Conservation (phyloP, 169 alveolate genomes). For the Plasmodium sp. region DNA sequence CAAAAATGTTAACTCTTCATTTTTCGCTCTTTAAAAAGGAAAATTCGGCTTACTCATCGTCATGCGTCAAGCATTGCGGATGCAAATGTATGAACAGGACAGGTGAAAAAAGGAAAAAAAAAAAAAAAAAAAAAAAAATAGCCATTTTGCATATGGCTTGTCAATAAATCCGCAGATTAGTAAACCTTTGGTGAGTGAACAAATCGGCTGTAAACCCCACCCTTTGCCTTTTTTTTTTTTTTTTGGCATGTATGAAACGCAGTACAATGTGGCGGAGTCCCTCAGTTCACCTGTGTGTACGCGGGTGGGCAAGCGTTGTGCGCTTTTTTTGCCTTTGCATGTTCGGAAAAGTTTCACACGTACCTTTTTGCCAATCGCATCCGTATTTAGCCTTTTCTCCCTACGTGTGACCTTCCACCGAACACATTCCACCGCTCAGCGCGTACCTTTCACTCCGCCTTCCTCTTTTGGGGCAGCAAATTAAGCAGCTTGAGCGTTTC, state of each 20-base stretch:
- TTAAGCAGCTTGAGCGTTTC: conserved; percentile 63
- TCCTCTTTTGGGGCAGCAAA: conserved; percentile 55
- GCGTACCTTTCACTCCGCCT: not conserved
- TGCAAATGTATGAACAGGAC: not conserved
- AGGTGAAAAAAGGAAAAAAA: not conserved
- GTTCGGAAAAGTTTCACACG: not conserved
- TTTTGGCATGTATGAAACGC: not conserved
- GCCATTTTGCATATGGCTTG: not conserved
- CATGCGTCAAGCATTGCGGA: not conserved
- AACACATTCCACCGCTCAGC: not conserved
- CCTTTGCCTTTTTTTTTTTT: not conserved
- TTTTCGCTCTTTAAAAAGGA: not conserved
- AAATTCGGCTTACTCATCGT: not conserved
- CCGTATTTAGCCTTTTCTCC: not conserved
- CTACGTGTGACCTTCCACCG: not conserved
- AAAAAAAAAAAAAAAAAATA: not conserved
- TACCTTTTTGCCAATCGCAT: not conserved
- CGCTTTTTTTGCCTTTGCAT: conserved; percentile 3
- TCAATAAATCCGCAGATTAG: not conserved
- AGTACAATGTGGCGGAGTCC: not conserved
- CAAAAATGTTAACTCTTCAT: not conserved
- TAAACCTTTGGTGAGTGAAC: not conserved
- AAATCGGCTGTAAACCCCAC: not conserved
- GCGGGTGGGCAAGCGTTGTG: not conserved
- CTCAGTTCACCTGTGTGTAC: not conserved